These are phyloP conservation scores for Singerocomus rubriflavus DNA, from an alignment of 1,284 basidiomycete species.

Conservation along the genomic window DNA sequence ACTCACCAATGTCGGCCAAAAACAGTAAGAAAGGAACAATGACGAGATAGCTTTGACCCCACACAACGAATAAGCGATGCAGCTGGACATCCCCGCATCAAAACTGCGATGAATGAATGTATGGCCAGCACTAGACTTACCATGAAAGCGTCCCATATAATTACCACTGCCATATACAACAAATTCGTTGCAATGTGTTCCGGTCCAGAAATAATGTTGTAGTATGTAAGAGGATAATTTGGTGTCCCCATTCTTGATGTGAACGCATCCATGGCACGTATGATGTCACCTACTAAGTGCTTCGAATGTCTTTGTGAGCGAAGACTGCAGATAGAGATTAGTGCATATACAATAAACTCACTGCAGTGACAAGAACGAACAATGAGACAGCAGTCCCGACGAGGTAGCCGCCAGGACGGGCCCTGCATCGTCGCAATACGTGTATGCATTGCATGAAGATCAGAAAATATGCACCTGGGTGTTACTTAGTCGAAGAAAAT, in stretches of 20 bases:
- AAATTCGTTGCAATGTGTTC: slow-evolving; percentile 8
- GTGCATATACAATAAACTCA: slow-evolving; percentile 1
- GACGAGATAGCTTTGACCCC: slow-evolving; percentile 14
- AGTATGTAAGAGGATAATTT: slow-evolving; percentile 12
- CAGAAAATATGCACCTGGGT: slow-evolving; percentile 14
- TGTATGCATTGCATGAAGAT: slow-evolving; percentile 16
- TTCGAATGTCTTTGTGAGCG: slow-evolving; percentile 1
- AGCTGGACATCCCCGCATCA: slow-evolving; percentile 12
- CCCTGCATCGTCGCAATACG: slow-evolving; percentile 11
- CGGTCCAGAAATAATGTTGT: slow-evolving; percentile 9
- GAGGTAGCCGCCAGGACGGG: slow-evolving; percentile 15
- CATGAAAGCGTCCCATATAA: slow-evolving; percentile 22
- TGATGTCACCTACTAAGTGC: slow-evolving; percentile 17
- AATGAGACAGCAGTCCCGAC: slow-evolving; percentile 18
- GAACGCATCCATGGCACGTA: slow-evolving; percentile 16
- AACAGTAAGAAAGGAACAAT: slow-evolving; percentile 14
- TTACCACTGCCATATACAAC: slow-evolving; percentile 17
- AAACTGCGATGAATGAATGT: too few relatives aligned
- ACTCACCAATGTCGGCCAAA: slow-evolving; percentile 22
- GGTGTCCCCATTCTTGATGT: slow-evolving; percentile 11
- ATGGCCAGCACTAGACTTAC: slow-evolving; percentile 1
- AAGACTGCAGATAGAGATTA: neutral
- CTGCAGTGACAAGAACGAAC: slow-evolving; percentile 16
- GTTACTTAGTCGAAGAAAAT: neutral
- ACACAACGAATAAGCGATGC: slow-evolving; percentile 27